Base-by-base conservation (phyloP, 495 filamentous ascomycete genomes). In the Penicillium paradoxum region DNA sequence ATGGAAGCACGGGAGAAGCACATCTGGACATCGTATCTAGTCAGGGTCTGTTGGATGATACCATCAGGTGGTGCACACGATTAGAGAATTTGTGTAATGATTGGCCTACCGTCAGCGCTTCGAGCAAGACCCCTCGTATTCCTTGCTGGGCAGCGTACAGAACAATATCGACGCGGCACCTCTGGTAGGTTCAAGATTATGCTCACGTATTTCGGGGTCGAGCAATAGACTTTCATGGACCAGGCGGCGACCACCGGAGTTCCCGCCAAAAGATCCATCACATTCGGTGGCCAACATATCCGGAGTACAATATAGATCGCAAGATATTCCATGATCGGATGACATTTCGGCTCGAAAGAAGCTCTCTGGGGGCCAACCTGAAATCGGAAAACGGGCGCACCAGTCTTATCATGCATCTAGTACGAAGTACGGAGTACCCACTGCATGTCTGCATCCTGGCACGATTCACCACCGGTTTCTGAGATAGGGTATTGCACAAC, bases 1-100 rank as follows among this genome's bases (percentile, higher is more conserved):
- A 70, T 70, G 52, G 64, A 67, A 70, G 56, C 50, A 49, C 62
- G 67, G 62, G 56, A 70, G 62, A 70, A 69, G 48, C 48, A 47
- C 21, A 32, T 18, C 47, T n/a, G 11, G 14, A 21, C 36, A 52
- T 34, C 9, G 29, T 32, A 6, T 32, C 43, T 30, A n/a, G 37
- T 17, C 30, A 33, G 49, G 10, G 21, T 15, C 19, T 7, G 30
- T 7, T 22, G 21, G 27, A 27, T 29, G 15, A 46, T 6, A 32
- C 8, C 17, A 56, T 60, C 59, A 63, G 52, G 56, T 41, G 55
- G 52, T 51, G 45, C 24, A 8, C 29, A 32, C 37, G 14, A 45
- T 22, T 5, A 24, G n/a, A 42, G n/a, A 6, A 42, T 22, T 3
- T 2, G 3, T 3, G 27, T 17, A 9, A 34, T 42, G 38, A 51